Base-by-base conservation (phyloP, 768 basidiomycete genomes). In the Termitomyces bulborhizus region DNA sequence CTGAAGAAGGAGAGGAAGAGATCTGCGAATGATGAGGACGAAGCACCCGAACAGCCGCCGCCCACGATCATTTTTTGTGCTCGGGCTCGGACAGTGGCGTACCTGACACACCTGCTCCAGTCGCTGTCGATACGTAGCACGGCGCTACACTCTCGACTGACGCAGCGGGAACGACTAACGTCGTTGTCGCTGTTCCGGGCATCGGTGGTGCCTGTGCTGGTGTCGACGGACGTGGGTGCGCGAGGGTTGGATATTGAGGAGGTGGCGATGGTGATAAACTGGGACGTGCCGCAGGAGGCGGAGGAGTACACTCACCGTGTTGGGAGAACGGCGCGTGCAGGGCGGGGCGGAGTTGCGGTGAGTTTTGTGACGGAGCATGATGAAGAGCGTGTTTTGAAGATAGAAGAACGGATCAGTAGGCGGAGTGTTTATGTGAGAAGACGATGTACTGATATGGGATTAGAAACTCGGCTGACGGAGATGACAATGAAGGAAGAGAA, bases 221-320 rank as follows among this genome's bases (percentile, higher is more conserved):
- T 99, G 45, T 92, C 90, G 31, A 98, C 96, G 7, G 96, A 98
- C 66, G 96, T 99, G 32, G 97, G 93, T 15, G 88, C 90, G 18
- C 85, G 97, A 64, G 97, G 97, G 31, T 72, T 99, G 56, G 97
- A 98, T 71, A 96, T 98, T 54, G 93, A 93, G 57, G 92, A 95
- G 61, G 95, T 99, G 11, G 93, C 90, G 11, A 84, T 98, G 76
- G 93, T 99, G 18, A 78, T 99, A 55, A 98, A 99, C 60, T 99
- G 95, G 94, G 96, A 99, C 69, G 74, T 98, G 59, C 97, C 97
- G 13, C 76, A 79, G 12, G 85, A 87, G 65, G 79, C 92, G 5
- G 96, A 96, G 68, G 95, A 96, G 67, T 99, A 99, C 66, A 90
- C 93, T 1, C 97, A 99, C 73, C 82, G 97, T 21, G 97, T 99